Evolutionary conservation across 306 rosid genomes (phyloP), one percentile per base, ranked within the genome.

Genomic region (Senna tora): DNA sequence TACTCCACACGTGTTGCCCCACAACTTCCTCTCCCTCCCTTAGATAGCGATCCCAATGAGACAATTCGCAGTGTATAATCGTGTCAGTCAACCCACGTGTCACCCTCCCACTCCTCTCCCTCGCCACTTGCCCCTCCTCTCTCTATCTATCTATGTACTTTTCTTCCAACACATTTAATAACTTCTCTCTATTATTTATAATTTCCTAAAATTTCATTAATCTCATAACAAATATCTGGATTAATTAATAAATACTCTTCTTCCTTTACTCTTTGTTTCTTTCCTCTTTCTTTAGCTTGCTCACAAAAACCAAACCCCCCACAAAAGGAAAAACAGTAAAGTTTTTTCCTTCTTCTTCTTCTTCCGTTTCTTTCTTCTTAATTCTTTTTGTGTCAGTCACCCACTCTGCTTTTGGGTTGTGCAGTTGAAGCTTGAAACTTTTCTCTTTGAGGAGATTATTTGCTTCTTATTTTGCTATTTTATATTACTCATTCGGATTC

Each of bases 61-160:
- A 86, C 81, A 71, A 45, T 57, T 33, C 45, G 70, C 82, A 71
- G 54, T 57, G 63, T 63, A 68, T n/a, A 77, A 49, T 79, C 80
- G 30, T 25, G 30, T 1, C 30, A 1, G 30, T 25, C 30, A 25
- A 25, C 2, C 30, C 30, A 25, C 72, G 59, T 65, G 81, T 75
- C 86, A 67, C 0, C 3, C 14, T 39, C 14, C 5, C 67, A 39
- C 73, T 42, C 54, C 53, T 55, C 47, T 7, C 30, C 5, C 4
- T 25, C 9, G 83, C 92, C 88, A 87, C 86, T 79, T 87, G 96
- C 68, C 84, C 20, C 71, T 47, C n/a, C n/a, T n/a, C n/a, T n/a
- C n/a, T n/a, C n/a, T n/a, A n/a, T n/a, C n/a, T n/a, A n/a, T 36
- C 72, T 25, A 25, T 25, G 30, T 25, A 57, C 33, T 14, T 34